These are phyloP conservation scores for Aspergillus japonicus DNA, from an alignment of 2,329 filamentous ascomycete species.

Conservation along the genomic window DNA sequence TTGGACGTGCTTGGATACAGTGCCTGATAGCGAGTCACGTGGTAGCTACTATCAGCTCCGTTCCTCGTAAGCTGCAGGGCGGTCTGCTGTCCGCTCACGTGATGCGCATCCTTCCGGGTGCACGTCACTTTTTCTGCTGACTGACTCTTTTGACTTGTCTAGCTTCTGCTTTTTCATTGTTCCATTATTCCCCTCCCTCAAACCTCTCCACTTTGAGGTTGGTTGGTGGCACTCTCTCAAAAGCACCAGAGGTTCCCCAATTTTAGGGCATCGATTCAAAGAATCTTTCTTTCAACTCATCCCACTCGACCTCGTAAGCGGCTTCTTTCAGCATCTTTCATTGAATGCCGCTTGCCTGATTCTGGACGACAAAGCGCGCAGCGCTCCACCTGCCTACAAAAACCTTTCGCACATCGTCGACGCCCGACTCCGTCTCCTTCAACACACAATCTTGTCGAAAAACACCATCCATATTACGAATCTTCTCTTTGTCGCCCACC, in stretches of 20 bases:
- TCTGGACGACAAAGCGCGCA: slow-evolving; percentile 27
- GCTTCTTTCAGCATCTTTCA: not conserved
- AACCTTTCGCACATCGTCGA: not conserved
- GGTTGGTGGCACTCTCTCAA: not conserved
- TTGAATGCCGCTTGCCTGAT: slow-evolving; percentile 16
- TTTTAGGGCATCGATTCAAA: not conserved
- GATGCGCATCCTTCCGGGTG: slow-evolving; percentile 19
- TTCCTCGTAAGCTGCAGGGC: not conserved
- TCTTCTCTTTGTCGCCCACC: slow-evolving; percentile 14
- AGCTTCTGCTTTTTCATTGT: not conserved
- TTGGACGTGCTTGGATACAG: slow-evolving; percentile 20
- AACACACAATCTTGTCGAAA: slow-evolving; percentile 5
- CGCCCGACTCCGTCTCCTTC: not conserved
- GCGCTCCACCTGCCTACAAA: slow-evolving; percentile 23
- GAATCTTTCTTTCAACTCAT: not conserved
- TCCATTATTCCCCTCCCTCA: not conserved
- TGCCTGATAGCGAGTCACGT: slow-evolving; percentile 19
- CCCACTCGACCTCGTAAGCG: not conserved
- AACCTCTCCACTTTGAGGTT: not conserved
- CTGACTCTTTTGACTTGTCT: slow-evolving; percentile 6
- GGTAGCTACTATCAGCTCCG: slow-evolving; percentile 1
- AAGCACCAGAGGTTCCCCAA: not conserved
- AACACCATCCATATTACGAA: not conserved
- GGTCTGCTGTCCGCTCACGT: slow-evolving; percentile 17
- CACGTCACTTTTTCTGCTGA: slow-evolving; percentile 34